Percentiles rank a stretch among this genome's conserved stretches.
phyloP scores from a whole-genome alignment of 2,329 filamentous ascomycete genomes.

The Penicillium sp. region DNA sequence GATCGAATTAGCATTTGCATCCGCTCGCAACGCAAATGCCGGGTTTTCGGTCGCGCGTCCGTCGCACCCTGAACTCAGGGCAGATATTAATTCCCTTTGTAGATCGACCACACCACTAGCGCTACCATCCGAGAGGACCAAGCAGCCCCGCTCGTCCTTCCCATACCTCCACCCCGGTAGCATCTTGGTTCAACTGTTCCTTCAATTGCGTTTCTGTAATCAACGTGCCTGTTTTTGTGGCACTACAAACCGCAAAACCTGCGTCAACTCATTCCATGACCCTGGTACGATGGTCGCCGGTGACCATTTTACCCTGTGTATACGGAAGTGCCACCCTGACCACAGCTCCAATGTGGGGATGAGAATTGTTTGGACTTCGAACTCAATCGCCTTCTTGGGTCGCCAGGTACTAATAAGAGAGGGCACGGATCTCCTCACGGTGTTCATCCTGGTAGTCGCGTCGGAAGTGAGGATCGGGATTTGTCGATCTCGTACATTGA shows the following conservation, averaged over 20 bases:
- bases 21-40: background rate
- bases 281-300: conserved; percentile 9
- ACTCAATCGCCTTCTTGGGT: background rate
- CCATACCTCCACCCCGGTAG: background rate
- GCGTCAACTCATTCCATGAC: background rate
- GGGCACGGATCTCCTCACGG: background rate
- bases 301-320: conserved; percentile 12
- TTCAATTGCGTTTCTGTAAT: background rate
- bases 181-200: background rate
- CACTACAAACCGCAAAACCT: background rate
- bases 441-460: background rate
- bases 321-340: conserved; percentile 15
- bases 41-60: background rate
- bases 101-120: background rate
- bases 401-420: background rate
- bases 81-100: background rate
- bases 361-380: background rate
- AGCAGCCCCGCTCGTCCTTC: background rate
- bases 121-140: background rate
- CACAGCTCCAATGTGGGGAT: conserved; percentile 12
- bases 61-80: background rate
- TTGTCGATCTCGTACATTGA: background rate
- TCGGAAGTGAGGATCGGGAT: background rate
- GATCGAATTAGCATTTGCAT: background rate
- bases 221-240: background rate